Evolutionary conservation across 148 eudicot species (phyloP).

Genomic region (Selenicereus undatus): DNA sequence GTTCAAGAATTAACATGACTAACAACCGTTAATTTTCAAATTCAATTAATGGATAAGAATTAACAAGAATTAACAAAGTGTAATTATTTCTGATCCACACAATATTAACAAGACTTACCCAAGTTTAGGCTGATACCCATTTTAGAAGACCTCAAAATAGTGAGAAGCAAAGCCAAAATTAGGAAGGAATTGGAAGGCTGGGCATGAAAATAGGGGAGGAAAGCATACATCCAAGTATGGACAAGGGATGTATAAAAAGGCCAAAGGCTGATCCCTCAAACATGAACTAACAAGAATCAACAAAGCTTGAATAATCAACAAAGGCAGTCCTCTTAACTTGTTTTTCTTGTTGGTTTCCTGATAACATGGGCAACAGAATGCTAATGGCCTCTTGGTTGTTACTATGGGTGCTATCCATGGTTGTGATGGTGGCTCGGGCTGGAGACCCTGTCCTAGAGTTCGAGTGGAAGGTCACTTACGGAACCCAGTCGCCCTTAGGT

Average conservation of each 20-base stretch:
- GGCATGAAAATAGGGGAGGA: not conserved
- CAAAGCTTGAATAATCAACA: not conserved
- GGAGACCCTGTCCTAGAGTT: constrained; percentile 29
- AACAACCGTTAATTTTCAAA: not conserved
- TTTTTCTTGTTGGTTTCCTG: not conserved
- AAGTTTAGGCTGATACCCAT: not conserved
- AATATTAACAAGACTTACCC: not conserved
- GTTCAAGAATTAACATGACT: too few species aligned
- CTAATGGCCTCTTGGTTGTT: not conserved
- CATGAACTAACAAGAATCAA: constrained; percentile 9
- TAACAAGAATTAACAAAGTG: not conserved
- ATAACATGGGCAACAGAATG: not conserved
- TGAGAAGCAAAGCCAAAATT: not conserved
- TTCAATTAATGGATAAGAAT: not conserved
- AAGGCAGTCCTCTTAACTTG: not conserved
- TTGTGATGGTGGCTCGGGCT: constrained; percentile 15
- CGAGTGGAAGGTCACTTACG: constrained; percentile 28
- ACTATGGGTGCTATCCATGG: not conserved
- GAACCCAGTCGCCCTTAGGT: constrained; percentile 27
- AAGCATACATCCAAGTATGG: not conserved
- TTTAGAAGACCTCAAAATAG: not conserved
- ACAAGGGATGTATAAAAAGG: constrained; percentile 1
- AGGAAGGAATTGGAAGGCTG: not conserved
- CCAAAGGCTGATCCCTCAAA: not conserved
- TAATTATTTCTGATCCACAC: not conserved